Conservation (phyloP, 2,329 filamentous ascomycete genomes). For the Trichoderma breve region DNA sequence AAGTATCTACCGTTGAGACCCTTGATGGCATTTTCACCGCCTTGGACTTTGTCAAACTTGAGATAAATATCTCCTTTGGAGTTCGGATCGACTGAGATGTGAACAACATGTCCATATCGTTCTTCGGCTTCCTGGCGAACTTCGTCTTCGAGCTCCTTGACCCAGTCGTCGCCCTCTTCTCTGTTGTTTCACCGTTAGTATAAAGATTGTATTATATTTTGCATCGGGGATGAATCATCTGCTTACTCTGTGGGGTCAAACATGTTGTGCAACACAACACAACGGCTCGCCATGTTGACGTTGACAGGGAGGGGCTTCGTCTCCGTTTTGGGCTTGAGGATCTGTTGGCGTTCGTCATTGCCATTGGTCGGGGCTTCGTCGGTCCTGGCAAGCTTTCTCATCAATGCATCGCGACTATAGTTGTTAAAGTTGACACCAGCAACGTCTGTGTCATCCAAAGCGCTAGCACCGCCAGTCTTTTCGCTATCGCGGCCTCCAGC, state of each 20-base stretch:
- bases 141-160: conserved; percentile 91
- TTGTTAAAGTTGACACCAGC: conserved; percentile 99
- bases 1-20: conserved; percentile 97
- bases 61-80: conserved; percentile 96
- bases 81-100: conserved; percentile 92
- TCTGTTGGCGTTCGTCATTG: conserved; percentile 64
- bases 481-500: conserved; percentile 85
- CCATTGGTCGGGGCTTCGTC: conserved; percentile 70
- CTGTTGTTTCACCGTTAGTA: conserved; percentile 49
- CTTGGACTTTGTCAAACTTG: conserved; percentile 94
- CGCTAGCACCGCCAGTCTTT: conserved; percentile 87
- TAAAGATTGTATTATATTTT: not conserved
- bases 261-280: conserved; percentile 92
- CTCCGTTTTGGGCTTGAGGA: conserved; percentile 76
- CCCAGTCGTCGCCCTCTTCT: conserved; percentile 83
- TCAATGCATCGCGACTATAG: conserved; percentile 96
- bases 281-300: conserved; percentile 89
- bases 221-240: not conserved
- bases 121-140: conserved; percentile 88
- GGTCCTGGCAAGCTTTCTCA: conserved; percentile 96
- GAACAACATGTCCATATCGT: conserved; percentile 96
- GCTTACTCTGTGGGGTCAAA: conserved; percentile 90
- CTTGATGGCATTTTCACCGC: conserved; percentile 96
- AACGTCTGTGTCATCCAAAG: conserved; percentile 95
- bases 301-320: conserved; percentile 76